Evolutionary conservation across 495 filamentous ascomycete genomes (phyloP), one percentile per base, ranked within the genome.

Genomic region (Platismatia glauca): DNA sequence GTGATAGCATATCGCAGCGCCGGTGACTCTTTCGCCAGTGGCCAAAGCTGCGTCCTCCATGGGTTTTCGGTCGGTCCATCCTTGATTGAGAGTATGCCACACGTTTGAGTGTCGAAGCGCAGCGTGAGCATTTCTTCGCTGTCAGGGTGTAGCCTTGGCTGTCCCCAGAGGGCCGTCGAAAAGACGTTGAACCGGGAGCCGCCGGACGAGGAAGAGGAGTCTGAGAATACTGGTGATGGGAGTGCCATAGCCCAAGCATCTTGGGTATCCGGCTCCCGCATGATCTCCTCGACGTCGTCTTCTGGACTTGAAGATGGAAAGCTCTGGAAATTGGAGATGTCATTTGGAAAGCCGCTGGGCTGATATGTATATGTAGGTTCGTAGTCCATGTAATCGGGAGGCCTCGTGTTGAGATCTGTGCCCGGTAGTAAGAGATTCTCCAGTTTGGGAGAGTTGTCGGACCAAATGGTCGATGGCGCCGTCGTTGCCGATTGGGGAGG

Each of bases 11-110:
- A 84, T 58, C 84, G 87, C n/a, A 92, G 71, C 3, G 86, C 86
- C 2, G 87, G 83, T 15, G 80, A 86, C 29, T 84, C 78, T 65
- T 75, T 77, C 9, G 85, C 87, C 43, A 92, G 66, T 1, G 88
- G 89, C 86, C 86, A 90, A 11, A 92, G 74, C 29, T 88, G 75
- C 0, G 81, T 90, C 43, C 86, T 79, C 89, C 89, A 92, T 4
- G 88, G 88, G 66, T 92, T 92, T 69, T 91, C 88, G 27, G 76
- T 82, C 16, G 77, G 78, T 0, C 88, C 89, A 72, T 91, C 88
- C 64, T 84, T 84, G 58, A 92, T 77, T 9, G 88, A 91, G 37
- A 92, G 76, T 58, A 92, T 89, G 11, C 87, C 86, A 66, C 88
- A 91, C 0, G 89, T 92, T 33, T 86, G 73, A 52, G 79, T 77